Base-by-base conservation (phyloP, 2,329 filamentous ascomycete genomes). In the Aspergillus niger region DNA sequence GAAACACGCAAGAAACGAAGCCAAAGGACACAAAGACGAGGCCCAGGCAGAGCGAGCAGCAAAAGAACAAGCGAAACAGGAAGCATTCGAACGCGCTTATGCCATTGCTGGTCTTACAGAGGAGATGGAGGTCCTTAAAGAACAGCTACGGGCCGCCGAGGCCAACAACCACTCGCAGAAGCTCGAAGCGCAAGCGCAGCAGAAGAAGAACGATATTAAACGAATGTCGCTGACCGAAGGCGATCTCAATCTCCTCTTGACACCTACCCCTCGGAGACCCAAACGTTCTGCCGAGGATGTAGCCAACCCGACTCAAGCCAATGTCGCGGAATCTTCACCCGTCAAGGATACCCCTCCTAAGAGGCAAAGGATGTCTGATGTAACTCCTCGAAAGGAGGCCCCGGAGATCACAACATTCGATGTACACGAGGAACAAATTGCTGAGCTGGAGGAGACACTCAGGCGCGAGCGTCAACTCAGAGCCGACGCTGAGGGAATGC, bases 401-500 rank as follows among this genome's bases (percentile, higher is more conserved):
- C 64, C 64, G 24, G 64, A 70, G 30, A 61, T 70, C 20, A 58
- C 67, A 13, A 59, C 65, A 10, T 57, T 67, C 8, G 66, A 68
- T 13, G 38, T 61, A 2, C 77, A 84, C 41, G 67, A 77, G 7
- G 80, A 80, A 63, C 71, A 78, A n/a, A 66, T 86, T 22, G 68
- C 74, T 2, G 69, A 74, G 2, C 63, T 81, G 10, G 78, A 81
- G 59, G 78, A 83, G 47, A 80, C 86, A 58, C 76, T 88, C 3
- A 70, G 75, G 26, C 72, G 73, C 30, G 85, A 88, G 70, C 80
- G 77, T 65, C 77, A 77, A 48, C 73, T 81, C 57, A 78, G 84
- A 61, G 72, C 76, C 57, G 79, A 82, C 28, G 84, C 84, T 0
- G 81, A 87, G 64, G 84, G 86, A 30, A 80, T 86, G 74, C 77